A percentile compares a stretch with the other conserved stretches of the same genome.
Evolutionary conservation across 495 filamentous ascomycete species (phyloP).

Genomic region (Aspergillus conjunctus): DNA sequence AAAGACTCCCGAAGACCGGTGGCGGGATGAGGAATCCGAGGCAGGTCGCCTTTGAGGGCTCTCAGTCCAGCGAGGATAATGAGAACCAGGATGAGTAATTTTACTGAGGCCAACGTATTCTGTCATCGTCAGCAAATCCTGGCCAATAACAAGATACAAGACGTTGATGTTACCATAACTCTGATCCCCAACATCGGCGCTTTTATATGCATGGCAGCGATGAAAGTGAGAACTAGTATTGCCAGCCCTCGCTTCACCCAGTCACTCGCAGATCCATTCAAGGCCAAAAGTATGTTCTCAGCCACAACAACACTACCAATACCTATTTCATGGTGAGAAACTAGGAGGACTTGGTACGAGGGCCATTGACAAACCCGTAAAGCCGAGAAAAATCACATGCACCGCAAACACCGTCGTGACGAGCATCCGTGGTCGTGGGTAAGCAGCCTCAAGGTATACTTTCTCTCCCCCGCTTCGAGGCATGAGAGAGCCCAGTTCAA

Average conservation of each 20-base stretch:
- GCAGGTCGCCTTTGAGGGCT: constrained; percentile 33
- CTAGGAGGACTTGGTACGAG: no score
- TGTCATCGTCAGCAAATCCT: neutral
- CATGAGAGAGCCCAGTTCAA: constrained; percentile 71
- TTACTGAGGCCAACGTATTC: constrained; percentile 41
- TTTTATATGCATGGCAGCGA: constrained; percentile 33
- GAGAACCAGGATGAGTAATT: constrained; percentile 42
- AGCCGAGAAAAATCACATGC: constrained; percentile 65
- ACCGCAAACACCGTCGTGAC: constrained; percentile 64
- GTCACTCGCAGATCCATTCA: constrained; percentile 29
- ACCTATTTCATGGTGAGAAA: constrained; percentile 4
- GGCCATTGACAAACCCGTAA: constrained; percentile 56
- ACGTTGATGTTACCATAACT: constrained; percentile 27
- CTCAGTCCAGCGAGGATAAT: constrained; percentile 45
- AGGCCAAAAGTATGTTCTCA: constrained; percentile 43
- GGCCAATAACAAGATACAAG: neutral
- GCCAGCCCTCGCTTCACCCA: constrained; percentile 38
- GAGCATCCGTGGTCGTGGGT: constrained; percentile 63
- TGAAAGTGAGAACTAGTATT: constrained; percentile 31
- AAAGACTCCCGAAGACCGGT: constrained; percentile 37
- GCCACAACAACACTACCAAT: constrained; percentile 39
- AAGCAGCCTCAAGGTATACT: constrained; percentile 73
- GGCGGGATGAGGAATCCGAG: constrained; percentile 35
- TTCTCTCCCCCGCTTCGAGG: constrained; percentile 69
- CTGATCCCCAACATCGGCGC: constrained; percentile 26